Percentiles rank a stretch among this genome's conserved stretches.
phyloP scores from a whole-genome alignment of 495 filamentous ascomycete species.

The Penicillium herquei region DNA sequence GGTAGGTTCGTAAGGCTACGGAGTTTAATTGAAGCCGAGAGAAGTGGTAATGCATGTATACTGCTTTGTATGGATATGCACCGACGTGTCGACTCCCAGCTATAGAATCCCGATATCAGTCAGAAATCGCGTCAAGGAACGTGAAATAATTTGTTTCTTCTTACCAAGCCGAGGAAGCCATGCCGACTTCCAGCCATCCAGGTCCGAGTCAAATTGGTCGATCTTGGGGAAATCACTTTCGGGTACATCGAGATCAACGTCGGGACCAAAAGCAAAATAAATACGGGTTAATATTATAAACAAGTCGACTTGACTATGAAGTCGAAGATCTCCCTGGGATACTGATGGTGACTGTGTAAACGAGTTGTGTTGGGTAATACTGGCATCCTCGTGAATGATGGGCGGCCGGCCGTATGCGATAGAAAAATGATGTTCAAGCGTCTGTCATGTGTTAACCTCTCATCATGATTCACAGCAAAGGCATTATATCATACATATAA shows the following conservation, averaged over 20 bases:
- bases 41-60: constrained; percentile 53
- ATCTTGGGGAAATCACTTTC: constrained; percentile 45
- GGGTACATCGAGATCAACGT: constrained; percentile 52
- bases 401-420: constrained; percentile 55
- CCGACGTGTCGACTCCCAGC: constrained; percentile 51
- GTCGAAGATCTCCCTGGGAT: constrained; percentile 51
- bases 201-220: constrained; percentile 42
- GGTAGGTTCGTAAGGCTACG: constrained; percentile 54
- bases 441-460: constrained; percentile 29
- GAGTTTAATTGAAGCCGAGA: constrained; percentile 59
- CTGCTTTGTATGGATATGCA: constrained; percentile 52
- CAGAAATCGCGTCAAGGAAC: constrained; percentile 6
- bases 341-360: constrained; percentile 44
- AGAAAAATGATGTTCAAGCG: constrained; percentile 55
- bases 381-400: constrained; percentile 54
- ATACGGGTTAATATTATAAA: constrained; percentile 58
- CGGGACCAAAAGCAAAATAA: constrained; percentile 58
- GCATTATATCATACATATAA: constrained; percentile 43
- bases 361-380: constrained; percentile 50
- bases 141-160: constrained; percentile 1
- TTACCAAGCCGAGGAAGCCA: constrained; percentile 52
- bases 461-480: not conserved
- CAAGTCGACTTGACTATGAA: constrained; percentile 57
- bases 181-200: constrained; percentile 45
- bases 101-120: constrained; percentile 23